phyloP scores from a whole-genome alignment of 2,329 filamentous ascomycete genomes.

The Trichoderma atroviride region DNA sequence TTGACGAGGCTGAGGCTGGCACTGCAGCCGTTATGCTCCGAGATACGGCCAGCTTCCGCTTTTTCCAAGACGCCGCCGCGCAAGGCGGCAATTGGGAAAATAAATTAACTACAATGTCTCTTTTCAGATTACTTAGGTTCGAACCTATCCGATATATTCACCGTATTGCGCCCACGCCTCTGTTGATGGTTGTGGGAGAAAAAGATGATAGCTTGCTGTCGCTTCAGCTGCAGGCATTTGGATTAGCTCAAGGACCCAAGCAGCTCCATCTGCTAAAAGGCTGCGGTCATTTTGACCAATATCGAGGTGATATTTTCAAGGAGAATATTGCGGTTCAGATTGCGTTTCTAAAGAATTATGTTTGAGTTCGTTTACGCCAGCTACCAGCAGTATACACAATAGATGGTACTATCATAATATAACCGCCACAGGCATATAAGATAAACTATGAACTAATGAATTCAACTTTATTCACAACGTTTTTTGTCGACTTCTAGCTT shows the following conservation, averaged over 20 bases:
- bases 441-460: too few species aligned
- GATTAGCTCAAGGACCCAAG: constrained; percentile 26
- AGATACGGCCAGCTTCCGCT: constrained; percentile 5
- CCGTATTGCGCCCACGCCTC: constrained; percentile 28
- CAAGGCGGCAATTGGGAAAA: constrained; percentile 25
- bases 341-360: not conserved
- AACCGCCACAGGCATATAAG: too few species aligned
- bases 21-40: constrained; percentile 16
- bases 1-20: constrained; percentile 14
- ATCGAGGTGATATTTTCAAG: constrained; percentile 18
- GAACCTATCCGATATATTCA: constrained; percentile 28
- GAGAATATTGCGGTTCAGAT: constrained; percentile 12
- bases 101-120: constrained; percentile 21
- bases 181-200: constrained; percentile 27
- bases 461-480: not conserved
- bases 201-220: constrained; percentile 19
- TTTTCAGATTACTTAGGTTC: not conserved
- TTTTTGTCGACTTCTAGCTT: not conserved
- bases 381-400: too few species aligned
- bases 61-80: not conserved
- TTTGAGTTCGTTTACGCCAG: not conserved
- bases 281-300: constrained; percentile 24
- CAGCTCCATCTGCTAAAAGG: constrained; percentile 19
- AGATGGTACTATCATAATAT: not conserved
- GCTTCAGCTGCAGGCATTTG: constrained; percentile 27